Evolutionary conservation across 805 yeast species (phyloP).

Genomic region (Saturnispora ahearnii): DNA sequence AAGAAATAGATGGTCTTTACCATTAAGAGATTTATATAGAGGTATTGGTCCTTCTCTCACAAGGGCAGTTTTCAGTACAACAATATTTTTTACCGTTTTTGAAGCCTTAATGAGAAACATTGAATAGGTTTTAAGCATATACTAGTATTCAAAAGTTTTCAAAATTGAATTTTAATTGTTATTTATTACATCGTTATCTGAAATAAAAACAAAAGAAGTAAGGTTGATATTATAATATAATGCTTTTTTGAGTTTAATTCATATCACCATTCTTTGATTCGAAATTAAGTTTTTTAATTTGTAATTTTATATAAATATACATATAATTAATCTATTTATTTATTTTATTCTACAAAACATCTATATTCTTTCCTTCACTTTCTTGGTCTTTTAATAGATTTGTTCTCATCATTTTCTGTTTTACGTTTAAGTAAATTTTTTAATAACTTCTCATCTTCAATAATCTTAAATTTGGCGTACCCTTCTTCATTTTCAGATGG

Average conservation of each 20-base stretch:
- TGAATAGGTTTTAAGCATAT: slow-evolving; percentile 19
- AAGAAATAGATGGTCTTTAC: slow-evolving; percentile 30
- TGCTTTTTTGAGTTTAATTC: background rate
- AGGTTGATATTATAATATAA: background rate
- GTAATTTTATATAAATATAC: background rate
- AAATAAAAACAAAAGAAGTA: background rate
- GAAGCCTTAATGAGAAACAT: slow-evolving; percentile 58
- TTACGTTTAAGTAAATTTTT: slow-evolving; percentile 51
- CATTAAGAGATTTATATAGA: slow-evolving; percentile 50
- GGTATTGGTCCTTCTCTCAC: slow-evolving; percentile 70
- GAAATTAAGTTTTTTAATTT: background rate
- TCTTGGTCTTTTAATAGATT: slow-evolving; percentile 21
- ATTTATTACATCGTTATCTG: background rate
- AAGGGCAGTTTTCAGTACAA: slow-evolving; percentile 63
- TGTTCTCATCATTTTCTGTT: slow-evolving; percentile 21
- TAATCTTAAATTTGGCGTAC: slow-evolving; percentile 28
- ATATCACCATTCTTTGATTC: too few species aligned
- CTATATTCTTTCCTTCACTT: slow-evolving; percentile 9
- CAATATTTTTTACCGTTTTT: slow-evolving; percentile 65
- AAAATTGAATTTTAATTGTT: background rate
- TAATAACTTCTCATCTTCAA: slow-evolving; percentile 52
- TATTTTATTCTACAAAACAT: background rate
- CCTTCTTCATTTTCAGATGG: slow-evolving; percentile 19
- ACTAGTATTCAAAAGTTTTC: background rate
- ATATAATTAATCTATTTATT: background rate